Percentiles rank a stretch among this genome's conserved stretches.
These are phyloP conservation scores for Bipolaris gigantea DNA, from an alignment of 2,329 filamentous ascomycete species.

Conservation along the genomic window DNA sequence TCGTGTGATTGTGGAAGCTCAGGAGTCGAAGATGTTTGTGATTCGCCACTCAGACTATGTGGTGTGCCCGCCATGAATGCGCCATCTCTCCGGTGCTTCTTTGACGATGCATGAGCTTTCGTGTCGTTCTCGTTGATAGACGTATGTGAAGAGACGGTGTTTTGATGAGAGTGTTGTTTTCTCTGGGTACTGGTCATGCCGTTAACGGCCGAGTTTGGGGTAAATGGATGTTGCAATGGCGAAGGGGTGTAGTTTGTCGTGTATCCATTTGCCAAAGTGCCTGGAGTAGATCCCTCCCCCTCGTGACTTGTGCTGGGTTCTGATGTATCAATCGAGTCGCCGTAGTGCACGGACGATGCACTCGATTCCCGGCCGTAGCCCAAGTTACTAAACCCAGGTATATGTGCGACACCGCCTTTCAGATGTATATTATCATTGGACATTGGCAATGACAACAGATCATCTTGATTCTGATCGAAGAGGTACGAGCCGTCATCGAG, in stretches of 20 bases:
- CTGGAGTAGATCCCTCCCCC: conserved; percentile 35
- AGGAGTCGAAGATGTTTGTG: conserved; percentile 38
- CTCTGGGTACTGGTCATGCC: conserved; percentile 13
- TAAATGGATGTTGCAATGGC: conserved; percentile 33
- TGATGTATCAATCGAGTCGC: conserved; percentile 42
- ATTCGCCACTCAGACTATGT: conserved; percentile 24
- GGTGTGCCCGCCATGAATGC: conserved; percentile 28
- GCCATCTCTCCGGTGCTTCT: conserved; percentile 17
- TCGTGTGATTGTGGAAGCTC: conserved; percentile 33
- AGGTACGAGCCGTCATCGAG: conserved; percentile 42
- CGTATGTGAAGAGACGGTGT: conserved; percentile 13
- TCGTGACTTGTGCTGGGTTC: conserved; percentile 41
- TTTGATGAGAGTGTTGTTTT: conserved; percentile 15
- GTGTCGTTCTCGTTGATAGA: conserved; percentile 13
- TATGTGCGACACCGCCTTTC: conserved; percentile 36
- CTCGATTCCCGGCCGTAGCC: conserved; percentile 45
- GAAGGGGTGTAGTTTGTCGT: conserved; percentile 34
- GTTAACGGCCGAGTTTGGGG: conserved; percentile 25
- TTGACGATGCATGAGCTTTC: conserved; percentile 14
- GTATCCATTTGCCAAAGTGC: conserved; percentile 32
- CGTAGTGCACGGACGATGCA: conserved; percentile 45
- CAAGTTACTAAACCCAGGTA: conserved; percentile 41
- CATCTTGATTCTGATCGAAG: conserved; percentile 38
- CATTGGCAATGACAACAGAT: conserved; percentile 38
- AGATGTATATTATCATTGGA: conserved; percentile 38